A percentile compares a stretch with the other conserved stretches of the same genome.
Conservation (phyloP, 768 basidiomycete species). For the Mycena vulgaris region DNA sequence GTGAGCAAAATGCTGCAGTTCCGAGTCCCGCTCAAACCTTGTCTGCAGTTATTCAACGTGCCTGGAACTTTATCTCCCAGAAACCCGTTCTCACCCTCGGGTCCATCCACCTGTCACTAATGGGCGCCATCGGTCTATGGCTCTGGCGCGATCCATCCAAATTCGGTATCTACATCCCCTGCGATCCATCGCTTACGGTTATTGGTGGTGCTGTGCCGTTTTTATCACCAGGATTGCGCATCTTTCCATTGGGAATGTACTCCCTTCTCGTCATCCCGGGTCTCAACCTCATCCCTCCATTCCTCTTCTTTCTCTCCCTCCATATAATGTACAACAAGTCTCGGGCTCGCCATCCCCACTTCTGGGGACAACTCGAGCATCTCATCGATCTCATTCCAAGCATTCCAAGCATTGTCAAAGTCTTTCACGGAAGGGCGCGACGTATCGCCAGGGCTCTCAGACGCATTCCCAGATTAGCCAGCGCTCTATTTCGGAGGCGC, state of each 20-base stretch:
- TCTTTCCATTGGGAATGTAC: neutral
- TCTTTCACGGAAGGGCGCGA: neutral
- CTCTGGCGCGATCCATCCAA: neutral
- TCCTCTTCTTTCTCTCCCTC: neutral
- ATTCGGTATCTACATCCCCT: neutral
- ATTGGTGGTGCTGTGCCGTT: neutral
- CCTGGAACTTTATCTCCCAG: neutral
- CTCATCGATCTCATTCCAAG: neutral
- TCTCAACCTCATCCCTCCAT: neutral
- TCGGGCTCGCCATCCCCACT: neutral
- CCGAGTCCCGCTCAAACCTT: neutral
- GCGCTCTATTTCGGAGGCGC: neutral
- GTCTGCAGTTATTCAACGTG: neutral
- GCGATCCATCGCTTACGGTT: neutral
- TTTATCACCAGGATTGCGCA: neutral
- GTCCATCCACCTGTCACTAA: no score
- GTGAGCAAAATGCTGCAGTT: neutral
- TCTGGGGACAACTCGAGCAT: neutral
- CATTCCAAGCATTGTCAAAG: neutral
- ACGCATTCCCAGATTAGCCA: neutral
- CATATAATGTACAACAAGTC: neutral
- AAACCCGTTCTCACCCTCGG: slow-evolving; percentile 5
- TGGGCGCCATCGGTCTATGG: neutral
- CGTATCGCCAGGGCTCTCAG: neutral
- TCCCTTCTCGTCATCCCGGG: neutral